A percentile compares a stretch with the other conserved stretches of the same genome.
Conservation (phyloP, 78 protist species). For the Dictyostelium firmibasis region DNA sequence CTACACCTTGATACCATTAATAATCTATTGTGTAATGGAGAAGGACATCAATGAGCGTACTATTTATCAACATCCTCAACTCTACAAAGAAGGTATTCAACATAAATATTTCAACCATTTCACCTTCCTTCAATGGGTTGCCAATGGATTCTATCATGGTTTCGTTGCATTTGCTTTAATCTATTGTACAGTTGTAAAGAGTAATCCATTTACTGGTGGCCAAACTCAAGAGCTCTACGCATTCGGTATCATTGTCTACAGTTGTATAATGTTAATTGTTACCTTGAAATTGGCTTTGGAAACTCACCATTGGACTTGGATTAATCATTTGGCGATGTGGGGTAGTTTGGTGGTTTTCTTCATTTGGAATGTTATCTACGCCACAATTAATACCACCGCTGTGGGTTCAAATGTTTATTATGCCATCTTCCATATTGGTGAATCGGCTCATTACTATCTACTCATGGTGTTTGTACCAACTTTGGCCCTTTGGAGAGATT, state of each 20-base stretch:
- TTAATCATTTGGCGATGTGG: conserved; percentile 63
- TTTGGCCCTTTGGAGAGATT: conserved; percentile 10
- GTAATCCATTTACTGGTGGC: background rate
- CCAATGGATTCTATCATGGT: background rate
- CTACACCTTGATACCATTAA: conserved; percentile 89
- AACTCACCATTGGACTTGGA: conserved; percentile 65
- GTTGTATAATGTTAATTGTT: background rate
- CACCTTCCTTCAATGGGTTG: conserved; percentile 42
- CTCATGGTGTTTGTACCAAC: background rate
- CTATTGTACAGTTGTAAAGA: background rate
- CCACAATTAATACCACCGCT: conserved; percentile 22
- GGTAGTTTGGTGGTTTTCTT: conserved; percentile 42
- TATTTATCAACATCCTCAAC: conserved; percentile 4
- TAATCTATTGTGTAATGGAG: conserved; percentile 66
- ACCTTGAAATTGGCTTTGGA: conserved; percentile 67
- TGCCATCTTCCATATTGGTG: background rate
- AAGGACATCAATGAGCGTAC: conserved; percentile 46
- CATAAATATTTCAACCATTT: conserved; percentile 56
- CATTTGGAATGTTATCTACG: conserved; percentile 30
- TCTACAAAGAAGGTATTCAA: conserved; percentile 25
- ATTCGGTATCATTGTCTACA: conserved; percentile 20
- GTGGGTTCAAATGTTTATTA: background rate
- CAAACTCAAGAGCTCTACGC: conserved; percentile 3
- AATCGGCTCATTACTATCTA: conserved; percentile 3
- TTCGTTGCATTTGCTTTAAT: background rate